phyloP scores from a whole-genome alignment of 176 grass and related monocot genomes.

The Cenchrus purpureus region DNA sequence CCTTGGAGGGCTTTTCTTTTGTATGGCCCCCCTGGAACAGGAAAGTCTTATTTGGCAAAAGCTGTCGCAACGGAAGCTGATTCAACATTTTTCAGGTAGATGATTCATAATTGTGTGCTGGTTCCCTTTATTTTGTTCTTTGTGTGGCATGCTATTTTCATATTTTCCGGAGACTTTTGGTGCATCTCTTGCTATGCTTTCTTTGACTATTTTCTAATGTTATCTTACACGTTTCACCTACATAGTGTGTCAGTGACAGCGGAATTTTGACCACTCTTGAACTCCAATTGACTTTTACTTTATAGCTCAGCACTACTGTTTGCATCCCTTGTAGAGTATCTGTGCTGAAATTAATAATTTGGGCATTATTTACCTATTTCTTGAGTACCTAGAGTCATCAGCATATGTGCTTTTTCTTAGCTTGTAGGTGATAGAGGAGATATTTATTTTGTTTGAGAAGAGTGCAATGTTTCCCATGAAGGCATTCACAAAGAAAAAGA shows the following conservation, averaged over 20 bases:
- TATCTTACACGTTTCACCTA: constrained; percentile 2
- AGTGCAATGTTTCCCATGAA: not conserved
- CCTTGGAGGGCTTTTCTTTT: constrained; percentile 99
- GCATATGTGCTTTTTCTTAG: not conserved
- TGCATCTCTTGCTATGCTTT: not conserved
- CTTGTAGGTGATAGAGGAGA: not conserved
- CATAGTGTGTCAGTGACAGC: not conserved
- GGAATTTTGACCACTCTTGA: not conserved
- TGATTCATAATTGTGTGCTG: constrained; percentile 9
- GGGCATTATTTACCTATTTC: not conserved
- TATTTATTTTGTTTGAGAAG: constrained; percentile 10
- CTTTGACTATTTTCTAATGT: not conserved
- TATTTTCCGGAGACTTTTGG: not conserved
- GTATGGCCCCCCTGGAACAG: constrained; percentile 97
- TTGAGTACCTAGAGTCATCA: not conserved
- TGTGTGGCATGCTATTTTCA: not conserved
- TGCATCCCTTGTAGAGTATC: not conserved
- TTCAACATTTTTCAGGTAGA: constrained; percentile 97
- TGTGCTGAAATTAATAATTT: not conserved
- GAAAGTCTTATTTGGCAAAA: constrained; percentile 99
- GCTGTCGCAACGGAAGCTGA: constrained; percentile 98
- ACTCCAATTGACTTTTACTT: not conserved
- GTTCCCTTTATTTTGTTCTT: not conserved
- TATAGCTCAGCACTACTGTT: not conserved
- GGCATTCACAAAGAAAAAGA: not conserved